Base-by-base conservation (phyloP, 1,284 basidiomycete genomes). In the Austroboletus niveus region DNA sequence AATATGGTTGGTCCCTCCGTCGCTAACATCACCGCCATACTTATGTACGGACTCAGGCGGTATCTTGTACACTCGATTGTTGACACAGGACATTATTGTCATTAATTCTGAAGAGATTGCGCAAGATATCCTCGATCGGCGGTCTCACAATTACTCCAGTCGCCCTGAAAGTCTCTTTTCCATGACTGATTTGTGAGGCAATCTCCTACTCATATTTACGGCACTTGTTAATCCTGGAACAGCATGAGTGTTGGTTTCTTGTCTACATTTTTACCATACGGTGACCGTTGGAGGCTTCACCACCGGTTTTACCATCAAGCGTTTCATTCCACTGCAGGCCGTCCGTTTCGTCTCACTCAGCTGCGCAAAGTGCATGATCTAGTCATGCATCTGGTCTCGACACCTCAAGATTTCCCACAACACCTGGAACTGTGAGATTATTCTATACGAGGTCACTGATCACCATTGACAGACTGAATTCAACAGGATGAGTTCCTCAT, bases 221-320 rank as follows among this genome's bases (percentile, higher is more conserved):
- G 14, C 17, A 22, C 20, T 44, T 17, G 38, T 5, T 49, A 20
- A 48, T 4, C 30, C 30, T 10, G 20, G 29, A 15, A 43, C 14
- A 66, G 62, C 30, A 45, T 63, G 20, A 58, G 58, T 10, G 45
- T 34, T 5, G 60, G 54, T 9, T 65, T 65, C 47, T 43, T 51
- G 2, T 63, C 62, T 8, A 44, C 59, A 43, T 56, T 56, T 27
- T 17, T 63, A 11, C 62, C 55, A 4, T 63, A 66, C 42, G 56
- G 62, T 14, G 58, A 63, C 44, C 52, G 51, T 8, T 66, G 64
- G 61, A 58, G 62, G 1, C 60, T 64, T 38, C 62, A 64, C 49
- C 60, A 63, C 10, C 51, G 63, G 17, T 9, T 63, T 17, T 68
- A 67, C 45, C 61, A 67, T 30, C 61, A 65, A 35, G 57, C 61